A percentile compares a stretch with the other conserved stretches of the same genome.
Evolutionary conservation across 305 asterid genomes (phyloP).

Genomic region (Striga hermonthica): DNA sequence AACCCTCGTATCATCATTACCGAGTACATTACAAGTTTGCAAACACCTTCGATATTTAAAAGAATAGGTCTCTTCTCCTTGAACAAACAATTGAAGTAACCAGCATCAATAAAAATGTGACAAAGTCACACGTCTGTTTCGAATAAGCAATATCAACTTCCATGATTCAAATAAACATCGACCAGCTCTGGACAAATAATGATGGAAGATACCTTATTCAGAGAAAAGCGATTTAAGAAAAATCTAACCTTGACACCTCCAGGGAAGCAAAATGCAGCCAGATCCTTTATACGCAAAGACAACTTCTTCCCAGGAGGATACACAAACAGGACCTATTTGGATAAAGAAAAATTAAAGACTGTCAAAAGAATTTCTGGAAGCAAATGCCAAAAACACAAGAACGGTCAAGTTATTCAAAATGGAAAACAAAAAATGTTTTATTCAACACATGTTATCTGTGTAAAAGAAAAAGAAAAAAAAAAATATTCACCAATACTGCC

Average conservation of each 20-base stretch:
- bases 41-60: too few species aligned
- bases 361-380: constrained; percentile 1
- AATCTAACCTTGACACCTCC: constrained; percentile 72
- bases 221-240: too few species aligned
- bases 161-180: too few species aligned
- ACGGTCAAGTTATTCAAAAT: constrained; percentile 10
- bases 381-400: not conserved
- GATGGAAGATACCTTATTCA: too few species aligned
- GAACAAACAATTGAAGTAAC: too few species aligned
- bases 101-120: too few species aligned
- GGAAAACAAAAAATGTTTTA: constrained; percentile 12
- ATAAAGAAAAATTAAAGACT: constrained; percentile 19
- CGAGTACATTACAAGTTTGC: too few species aligned
- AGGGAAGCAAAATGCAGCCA: constrained; percentile 96
- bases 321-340: constrained; percentile 66
- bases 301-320: constrained; percentile 86
- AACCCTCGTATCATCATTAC: not conserved
- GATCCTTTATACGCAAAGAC: constrained; percentile 64
- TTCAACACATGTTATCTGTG: constrained; percentile 18
- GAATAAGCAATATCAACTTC: too few species aligned
- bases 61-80: too few species aligned
- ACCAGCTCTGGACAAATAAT: too few species aligned
- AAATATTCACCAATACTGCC: not conserved
- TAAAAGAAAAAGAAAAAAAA: not conserved
- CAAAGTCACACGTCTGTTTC: too few species aligned